phyloP scores from a whole-genome alignment of 2,329 filamentous ascomycete genomes.

The Claviceps maximensis region DNA sequence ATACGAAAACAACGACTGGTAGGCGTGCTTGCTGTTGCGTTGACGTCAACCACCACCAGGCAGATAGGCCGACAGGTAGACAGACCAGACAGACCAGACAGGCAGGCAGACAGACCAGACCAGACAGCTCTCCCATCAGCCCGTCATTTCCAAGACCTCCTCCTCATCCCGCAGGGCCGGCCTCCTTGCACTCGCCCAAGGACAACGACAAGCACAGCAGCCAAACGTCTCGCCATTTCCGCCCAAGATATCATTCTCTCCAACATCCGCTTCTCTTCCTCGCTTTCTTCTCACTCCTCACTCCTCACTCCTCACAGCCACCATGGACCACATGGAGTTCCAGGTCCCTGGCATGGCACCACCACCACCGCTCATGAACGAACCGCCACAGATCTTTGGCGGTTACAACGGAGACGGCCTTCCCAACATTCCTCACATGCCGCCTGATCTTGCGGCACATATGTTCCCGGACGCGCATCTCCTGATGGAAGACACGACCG shows the following conservation, averaged over 20 bases:
- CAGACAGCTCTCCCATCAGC: background rate
- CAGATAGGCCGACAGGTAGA: no score
- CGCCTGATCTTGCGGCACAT: slow-evolving; percentile 43
- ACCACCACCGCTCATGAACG: slow-evolving; percentile 48
- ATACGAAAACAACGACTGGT: no score
- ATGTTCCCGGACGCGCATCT: slow-evolving; percentile 45
- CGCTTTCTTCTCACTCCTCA: no score
- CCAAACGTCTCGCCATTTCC: no score
- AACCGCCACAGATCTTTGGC: slow-evolving; percentile 57
- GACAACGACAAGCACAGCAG: no score
- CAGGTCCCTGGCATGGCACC: slow-evolving; percentile 42
- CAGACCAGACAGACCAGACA: no score
- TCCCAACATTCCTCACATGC: slow-evolving; percentile 36
- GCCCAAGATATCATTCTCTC: no score
- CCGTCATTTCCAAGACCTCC: background rate
- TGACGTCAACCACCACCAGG: background rate
- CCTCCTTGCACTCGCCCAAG: background rate
- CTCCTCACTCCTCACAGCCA: slow-evolving; percentile 4
- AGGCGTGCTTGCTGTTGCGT: no score
- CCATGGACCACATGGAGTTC: slow-evolving; percentile 40
- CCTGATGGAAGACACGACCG: slow-evolving; percentile 54
- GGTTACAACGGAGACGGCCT: slow-evolving; percentile 47
- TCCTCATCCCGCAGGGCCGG: background rate
- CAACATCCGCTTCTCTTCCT: no score
- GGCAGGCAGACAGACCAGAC: no score